Base-by-base conservation (phyloP, 2,329 filamentous ascomycete species). In the Trichoderma gracile region DNA sequence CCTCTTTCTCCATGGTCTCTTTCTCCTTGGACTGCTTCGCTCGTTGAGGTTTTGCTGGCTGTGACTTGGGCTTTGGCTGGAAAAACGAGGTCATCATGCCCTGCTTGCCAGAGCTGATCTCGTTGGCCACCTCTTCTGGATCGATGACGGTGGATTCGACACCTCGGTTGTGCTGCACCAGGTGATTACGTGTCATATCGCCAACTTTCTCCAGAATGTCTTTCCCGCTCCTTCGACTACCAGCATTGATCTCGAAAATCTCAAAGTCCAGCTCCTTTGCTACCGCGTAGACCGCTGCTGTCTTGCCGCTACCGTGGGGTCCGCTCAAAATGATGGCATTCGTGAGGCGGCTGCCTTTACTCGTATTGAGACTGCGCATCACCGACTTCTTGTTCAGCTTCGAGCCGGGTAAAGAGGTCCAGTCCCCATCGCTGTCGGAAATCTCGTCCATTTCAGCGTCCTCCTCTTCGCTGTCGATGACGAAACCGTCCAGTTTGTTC, bases 181-280 rank as follows among this genome's bases (percentile, higher is more conserved):
- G 83, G 76, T 99, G 95, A 71, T 99, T 98, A 67, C 89, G 89
- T 4, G 93, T 95, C 94, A 99, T 98, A 76, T 99, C 93, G 46
- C 95, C 96, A 50, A 99, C 92, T 70, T 86, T 91, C 71, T 99
- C 95, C 40, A 96, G 75, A 54, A 99, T 88, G 71, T 99, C 95
- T 74, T 89, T 95, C 38, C 93, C 94, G 72, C 87, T 96, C 67
- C 95, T 84, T 57, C 93, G 87, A 69, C 86, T 92, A 66, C 92
- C 87, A 0, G 94, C 80, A 71, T 96, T 96, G 73, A 99, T 93
- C 76, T 99, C 95, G 69, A 99, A 99, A 1, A 99, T 85, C 71
- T 97, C 93, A 72, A 96, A 98, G 1, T 86, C 92, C 17, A 98
- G 82, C 76, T 99, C 94, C 72, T 91, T 94, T 5, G 95, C 94